Conservation (phyloP, 768 basidiomycete genomes). For the Suillus weaverae region DNA sequence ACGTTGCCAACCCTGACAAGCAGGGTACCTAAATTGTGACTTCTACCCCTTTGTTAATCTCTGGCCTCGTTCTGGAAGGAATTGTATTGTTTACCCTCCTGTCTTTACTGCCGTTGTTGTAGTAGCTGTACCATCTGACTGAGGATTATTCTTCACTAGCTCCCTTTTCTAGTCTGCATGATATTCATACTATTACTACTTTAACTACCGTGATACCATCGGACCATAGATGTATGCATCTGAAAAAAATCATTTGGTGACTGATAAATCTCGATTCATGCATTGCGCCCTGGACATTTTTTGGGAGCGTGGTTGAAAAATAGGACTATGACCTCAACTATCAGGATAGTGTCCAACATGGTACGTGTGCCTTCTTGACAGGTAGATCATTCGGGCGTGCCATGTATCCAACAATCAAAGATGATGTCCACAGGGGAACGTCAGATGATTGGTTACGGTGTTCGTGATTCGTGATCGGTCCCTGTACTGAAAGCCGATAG, state of each 20-base stretch:
- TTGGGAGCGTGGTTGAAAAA: background rate
- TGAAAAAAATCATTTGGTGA: background rate
- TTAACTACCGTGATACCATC: background rate
- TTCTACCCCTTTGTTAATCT: conserved; percentile 18
- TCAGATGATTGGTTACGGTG: background rate
- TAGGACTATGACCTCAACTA: background rate
- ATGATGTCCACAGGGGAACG: background rate
- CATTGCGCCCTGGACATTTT: background rate
- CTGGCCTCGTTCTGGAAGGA: background rate
- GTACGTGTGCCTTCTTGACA: background rate
- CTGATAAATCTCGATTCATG: background rate
- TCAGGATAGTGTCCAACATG: background rate
- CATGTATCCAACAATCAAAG: background rate
- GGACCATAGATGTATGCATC: background rate
- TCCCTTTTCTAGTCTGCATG: background rate
- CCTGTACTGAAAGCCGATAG: background rate
- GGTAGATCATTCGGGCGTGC: background rate
- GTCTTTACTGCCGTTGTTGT: conserved; percentile 1
- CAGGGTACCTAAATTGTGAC: conserved; percentile 5
- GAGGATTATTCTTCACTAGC: background rate
- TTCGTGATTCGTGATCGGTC: background rate
- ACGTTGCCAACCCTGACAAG: conserved; percentile 70
- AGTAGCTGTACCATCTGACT: background rate
- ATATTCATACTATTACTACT: background rate
- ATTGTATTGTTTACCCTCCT: conserved; percentile 2